These are phyloP conservation scores for Vaccinium myrtillus DNA, from an alignment of 148 eudicot genomes.

Conservation along the genomic window DNA sequence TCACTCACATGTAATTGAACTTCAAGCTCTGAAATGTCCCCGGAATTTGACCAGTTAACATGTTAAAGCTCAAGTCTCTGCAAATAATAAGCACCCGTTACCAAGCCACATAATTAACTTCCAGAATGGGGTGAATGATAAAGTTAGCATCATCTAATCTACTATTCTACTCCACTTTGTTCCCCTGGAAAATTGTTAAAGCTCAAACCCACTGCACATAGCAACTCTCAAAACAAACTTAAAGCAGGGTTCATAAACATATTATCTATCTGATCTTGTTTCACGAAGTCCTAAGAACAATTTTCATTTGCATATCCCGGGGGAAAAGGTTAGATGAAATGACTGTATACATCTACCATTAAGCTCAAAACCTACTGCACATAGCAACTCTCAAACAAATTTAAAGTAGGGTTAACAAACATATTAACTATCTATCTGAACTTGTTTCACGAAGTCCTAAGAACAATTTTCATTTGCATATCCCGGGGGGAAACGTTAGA, in stretches of 20 bases:
- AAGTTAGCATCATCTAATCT: not conserved
- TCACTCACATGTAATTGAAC: constrained; percentile 36
- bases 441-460: not conserved
- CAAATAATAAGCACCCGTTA: constrained; percentile 8
- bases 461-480: not conserved
- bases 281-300: not conserved
- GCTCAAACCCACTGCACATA: not conserved
- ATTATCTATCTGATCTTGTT: not conserved
- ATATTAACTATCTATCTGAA: not conserved
- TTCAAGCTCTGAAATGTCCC: constrained; percentile 21
- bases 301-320: not conserved
- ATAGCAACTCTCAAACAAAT: not conserved
- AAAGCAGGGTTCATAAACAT: not conserved
- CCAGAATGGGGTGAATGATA: not conserved
- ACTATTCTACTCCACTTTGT: not conserved
- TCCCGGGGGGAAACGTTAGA: not conserved
- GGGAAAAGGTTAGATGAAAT: not conserved
- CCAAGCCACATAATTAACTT: not conserved
- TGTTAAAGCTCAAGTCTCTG: constrained; percentile 72
- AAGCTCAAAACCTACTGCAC: not conserved
- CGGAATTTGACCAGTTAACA: constrained; percentile 51
- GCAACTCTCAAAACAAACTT: not conserved
- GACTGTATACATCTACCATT: not conserved
- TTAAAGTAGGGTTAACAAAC: not conserved
- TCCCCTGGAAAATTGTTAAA: not conserved